Conservation (phyloP, 306 rosid species). For the Spatholobus suberectus region DNA sequence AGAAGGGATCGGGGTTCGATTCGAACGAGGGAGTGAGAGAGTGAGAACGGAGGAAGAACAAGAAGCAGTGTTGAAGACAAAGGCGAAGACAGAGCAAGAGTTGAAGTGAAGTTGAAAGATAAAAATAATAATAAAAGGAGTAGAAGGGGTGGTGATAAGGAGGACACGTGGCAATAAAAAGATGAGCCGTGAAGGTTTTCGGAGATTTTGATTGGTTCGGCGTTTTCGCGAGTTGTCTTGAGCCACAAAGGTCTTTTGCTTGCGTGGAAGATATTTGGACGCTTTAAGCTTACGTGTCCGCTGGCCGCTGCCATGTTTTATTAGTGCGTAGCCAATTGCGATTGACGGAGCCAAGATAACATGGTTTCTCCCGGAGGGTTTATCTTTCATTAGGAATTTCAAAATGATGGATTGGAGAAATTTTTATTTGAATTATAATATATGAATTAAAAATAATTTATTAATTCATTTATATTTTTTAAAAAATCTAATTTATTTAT, state of each 20-base stretch:
- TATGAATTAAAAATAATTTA: too few species aligned
- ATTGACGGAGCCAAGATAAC: too few species aligned
- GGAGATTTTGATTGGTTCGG: slow-evolving; percentile 56
- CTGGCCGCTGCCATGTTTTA: neutral
- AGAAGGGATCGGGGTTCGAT: too few species aligned
- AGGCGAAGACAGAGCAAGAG: neutral
- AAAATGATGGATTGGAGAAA: too few species aligned
- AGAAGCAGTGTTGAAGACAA: slow-evolving; percentile 32
- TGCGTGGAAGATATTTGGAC: slow-evolving; percentile 39
- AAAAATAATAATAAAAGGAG: neutral
- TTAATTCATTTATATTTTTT: too few species aligned
- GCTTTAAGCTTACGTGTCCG: slow-evolving; percentile 46
- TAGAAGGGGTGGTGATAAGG: slow-evolving; percentile 45
- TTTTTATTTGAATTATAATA: too few species aligned
- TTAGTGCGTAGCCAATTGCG: neutral
- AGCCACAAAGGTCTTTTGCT: slow-evolving; percentile 45
- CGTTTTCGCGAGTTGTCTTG: slow-evolving; percentile 27
- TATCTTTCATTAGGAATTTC: too few species aligned
- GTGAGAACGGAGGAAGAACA: neutral
- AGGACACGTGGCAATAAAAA: slow-evolving; percentile 70
- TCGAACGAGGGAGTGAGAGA: too few species aligned
- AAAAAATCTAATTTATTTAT: too few species aligned
- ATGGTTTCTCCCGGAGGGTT: too few species aligned
- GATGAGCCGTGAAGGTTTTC: slow-evolving; percentile 52
- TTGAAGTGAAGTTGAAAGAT: neutral